Evolutionary conservation across 106 monocot genomes (phyloP), one percentile per base, ranked within the genome.

Genomic region (Iris macrosiphon): DNA sequence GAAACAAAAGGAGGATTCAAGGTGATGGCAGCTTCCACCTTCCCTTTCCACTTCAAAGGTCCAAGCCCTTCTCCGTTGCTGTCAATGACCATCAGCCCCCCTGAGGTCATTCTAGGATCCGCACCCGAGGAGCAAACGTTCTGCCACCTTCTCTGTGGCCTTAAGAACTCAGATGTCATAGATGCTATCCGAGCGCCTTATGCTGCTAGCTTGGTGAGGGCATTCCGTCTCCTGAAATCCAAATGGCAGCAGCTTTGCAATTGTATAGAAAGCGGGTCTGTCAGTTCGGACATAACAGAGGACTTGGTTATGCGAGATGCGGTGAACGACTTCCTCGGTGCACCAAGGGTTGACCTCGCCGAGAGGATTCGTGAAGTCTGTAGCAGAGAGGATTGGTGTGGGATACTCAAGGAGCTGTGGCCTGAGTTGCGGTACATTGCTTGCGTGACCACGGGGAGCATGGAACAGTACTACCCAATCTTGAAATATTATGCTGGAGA

Each of bases 61-160:
- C 15, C 56, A 1, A 49, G 27, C 30, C 10, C 51, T 14, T 51
- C 62, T 0, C 62, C 46, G 0, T 29, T 64, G 38, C 43, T 76
- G 2, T 42, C 44, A 2, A 18, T 59, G 28, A 50, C 54, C 38
- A 33, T 61, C 52, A 77, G 76, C 38, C 76, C 76, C 1, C 28
- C 23, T 2, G 45, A 59, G 15, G 76, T 71, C 20, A 32, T 77
- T 28, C 58, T 70, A 1, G 65, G 70, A 0, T 28, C 52, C n/a
- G 76, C 70, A 32, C 10, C 14, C 45, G 16, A 54, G 4, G 70
- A 76, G 27, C 65, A 71, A n/a, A 70, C 22, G 48, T 76, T 70
- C 28, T 76, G 76, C 54, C 76, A 71, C 40, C 70, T 76, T 30
- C 70, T 76, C 27, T 61, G 55, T n/a, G 71, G 70, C 34, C 61